Base-by-base conservation (phyloP, 139 green algal species). In the Spirogloea muscicola region DNA sequence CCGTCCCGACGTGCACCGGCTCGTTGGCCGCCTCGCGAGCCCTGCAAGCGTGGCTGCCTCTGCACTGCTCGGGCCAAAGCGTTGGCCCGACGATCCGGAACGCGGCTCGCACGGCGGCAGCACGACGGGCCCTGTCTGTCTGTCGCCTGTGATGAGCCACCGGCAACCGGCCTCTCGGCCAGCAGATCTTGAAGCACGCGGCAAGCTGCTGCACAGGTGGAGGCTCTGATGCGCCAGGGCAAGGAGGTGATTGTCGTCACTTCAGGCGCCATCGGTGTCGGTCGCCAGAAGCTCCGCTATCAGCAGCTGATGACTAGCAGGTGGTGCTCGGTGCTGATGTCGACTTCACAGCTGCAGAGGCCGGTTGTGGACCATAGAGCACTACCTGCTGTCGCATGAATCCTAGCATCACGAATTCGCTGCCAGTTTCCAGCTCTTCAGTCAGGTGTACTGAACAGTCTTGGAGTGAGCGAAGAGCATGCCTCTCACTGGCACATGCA, bases 221-320 rank as follows among this genome's bases (percentile, higher is more conserved):
- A 89, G 48, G 68, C 66, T 1, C 48, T 90, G 3, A 70, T 84
- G 2, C 29, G 58, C 9, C 63, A 52, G 6, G 86, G 85, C 13
- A 70, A 67, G 4, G 68, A 89, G 48, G 71, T 87, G 36, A 86
- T 91, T 57, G 66, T 91, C 25, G 86, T 89, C 3, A 87, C 83
- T 36, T 82, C 52, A 5, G 87, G 87, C 33, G 68, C 84, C 3
- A 82, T 90, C 1, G 75, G 72, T 25, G 82, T 87, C 39, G 87
- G 87, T 3, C 76, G 86, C 21, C 86, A 90, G 72, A 82, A 86
- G 70, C 81, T 91, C 42, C 67, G 76, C 9, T 83, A 84, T 16
- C 72, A 87, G 64, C 71, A 88, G 38, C 46, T 90, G 13, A 52
- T 85, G 48, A 39, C 27, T 21, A 76, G 41, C 62, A 79, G 60